Base-by-base conservation (phyloP, 495 filamentous ascomycete species). In the Lepraria neglecta region DNA sequence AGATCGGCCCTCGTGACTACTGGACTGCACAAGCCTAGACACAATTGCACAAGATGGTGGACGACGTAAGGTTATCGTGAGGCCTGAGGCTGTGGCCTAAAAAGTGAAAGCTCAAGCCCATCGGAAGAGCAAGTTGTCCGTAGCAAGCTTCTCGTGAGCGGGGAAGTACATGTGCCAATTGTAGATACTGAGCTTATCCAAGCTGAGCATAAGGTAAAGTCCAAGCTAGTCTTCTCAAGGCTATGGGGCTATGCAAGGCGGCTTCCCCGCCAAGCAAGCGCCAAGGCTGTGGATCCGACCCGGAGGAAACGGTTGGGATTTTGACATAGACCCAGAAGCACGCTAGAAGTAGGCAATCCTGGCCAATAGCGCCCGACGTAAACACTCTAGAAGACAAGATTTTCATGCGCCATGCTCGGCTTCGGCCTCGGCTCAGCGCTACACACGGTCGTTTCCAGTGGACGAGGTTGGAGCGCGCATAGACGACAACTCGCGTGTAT, bases 401-500 rank as follows among this genome's bases (percentile, higher is more conserved):
- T 2, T 27, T 28, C 3, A 35, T 54, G 31, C 30, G 17, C 9
- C 30, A 10, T 38, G 17, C 19, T 54, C 51, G 51, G 51, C 15
- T 54, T 19, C 17, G 51, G 14, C 5, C 6, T 57, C 54, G 38
- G 54, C 54, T 44, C 15, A 35, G 54, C 54, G 12, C 38, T 43
- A 27, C 42, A 4, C 21, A 24, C 3, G 42, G 54, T 43, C 12
- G 19, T 31, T 27, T 43, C 45, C 10, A 7, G 42, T 30, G 21
- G 21, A 24, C 21, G 35, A 57, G 33, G 27, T 42, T 57, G 35
- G 21, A 57, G 54, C 54, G 21, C 24, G 54, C 54, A 38, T 57
- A n/a, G 33, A 53, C 35, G 51, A 38, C 31, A 24, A 33, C 9
- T 38, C 35, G 35, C 35, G 7, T 38, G 35, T 38, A 38, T 38